These are phyloP conservation scores for Boehmeria nivea DNA, from an alignment of 306 rosid species.

Conservation along the genomic window DNA sequence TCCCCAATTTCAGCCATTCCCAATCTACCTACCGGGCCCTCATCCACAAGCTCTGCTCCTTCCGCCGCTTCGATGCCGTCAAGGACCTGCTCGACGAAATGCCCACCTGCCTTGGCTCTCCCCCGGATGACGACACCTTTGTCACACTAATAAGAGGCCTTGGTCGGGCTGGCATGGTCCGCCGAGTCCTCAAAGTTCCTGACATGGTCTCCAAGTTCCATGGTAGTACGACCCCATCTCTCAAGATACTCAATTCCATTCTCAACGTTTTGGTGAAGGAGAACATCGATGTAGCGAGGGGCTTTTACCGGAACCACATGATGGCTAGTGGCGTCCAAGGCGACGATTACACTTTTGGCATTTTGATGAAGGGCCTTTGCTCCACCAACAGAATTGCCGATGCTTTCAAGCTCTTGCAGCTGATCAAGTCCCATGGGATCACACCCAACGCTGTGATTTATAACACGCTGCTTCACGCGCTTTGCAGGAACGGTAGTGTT, in stretches of 20 bases:
- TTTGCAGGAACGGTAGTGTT: conserved; percentile 66
- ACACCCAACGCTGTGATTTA: conserved; percentile 55
- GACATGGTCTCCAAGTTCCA: conserved; percentile 46
- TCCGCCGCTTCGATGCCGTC: conserved; percentile 51
- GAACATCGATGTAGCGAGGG: conserved; percentile 70
- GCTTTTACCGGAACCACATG: conserved; percentile 67
- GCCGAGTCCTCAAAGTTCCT: conserved; percentile 39
- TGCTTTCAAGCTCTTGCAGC: conserved; percentile 71
- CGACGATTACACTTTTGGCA: conserved; percentile 60
- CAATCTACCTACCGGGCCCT: conserved; percentile 63
- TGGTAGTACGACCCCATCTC: conserved; percentile 31
- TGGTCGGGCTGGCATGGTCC: conserved; percentile 42
- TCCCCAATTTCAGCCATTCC: conserved; percentile 50
- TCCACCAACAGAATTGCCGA: conserved; percentile 61
- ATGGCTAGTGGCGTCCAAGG: conserved; percentile 51
- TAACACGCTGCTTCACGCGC: conserved; percentile 67
- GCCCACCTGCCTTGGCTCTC: conserved; percentile 47
- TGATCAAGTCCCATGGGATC: conserved; percentile 50
- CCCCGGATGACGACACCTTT: conserved; percentile 47
- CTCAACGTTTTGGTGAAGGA: conserved; percentile 68
- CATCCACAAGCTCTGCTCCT: conserved; percentile 54
- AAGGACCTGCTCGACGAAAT: conserved; percentile 71
- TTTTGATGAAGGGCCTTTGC: conserved; percentile 74
- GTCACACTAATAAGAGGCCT: conserved; percentile 55
- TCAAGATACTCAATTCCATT: conserved; percentile 57